These are phyloP conservation scores for Fusarium veterinarium DNA, from an alignment of 2,329 filamentous ascomycete genomes.

Conservation along the genomic window DNA sequence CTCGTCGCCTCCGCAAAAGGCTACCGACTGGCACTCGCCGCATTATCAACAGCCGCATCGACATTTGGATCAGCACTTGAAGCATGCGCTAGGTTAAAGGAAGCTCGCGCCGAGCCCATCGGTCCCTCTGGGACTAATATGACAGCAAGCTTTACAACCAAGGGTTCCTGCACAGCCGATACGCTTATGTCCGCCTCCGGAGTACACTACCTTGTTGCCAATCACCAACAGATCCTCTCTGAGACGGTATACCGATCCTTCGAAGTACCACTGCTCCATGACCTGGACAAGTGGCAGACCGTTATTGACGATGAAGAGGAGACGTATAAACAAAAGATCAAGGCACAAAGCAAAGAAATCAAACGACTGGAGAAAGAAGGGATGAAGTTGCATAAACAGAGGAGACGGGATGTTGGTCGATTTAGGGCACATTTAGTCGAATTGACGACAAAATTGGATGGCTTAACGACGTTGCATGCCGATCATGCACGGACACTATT, in stretches of 20 bases:
- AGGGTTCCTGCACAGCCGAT: slow-evolving; percentile 70
- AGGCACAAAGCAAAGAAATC: slow-evolving; percentile 69
- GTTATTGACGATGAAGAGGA: slow-evolving; percentile 74
- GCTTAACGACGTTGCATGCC: slow-evolving; percentile 69
- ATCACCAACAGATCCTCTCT: slow-evolving; percentile 76
- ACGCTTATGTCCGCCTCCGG: slow-evolving; percentile 71
- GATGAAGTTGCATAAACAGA: slow-evolving; percentile 69
- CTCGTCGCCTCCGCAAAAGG: slow-evolving; percentile 71
- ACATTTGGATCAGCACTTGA: slow-evolving; percentile 74
- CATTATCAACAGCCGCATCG: slow-evolving; percentile 70
- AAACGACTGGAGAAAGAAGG: slow-evolving; percentile 73
- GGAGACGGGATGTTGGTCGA: slow-evolving; percentile 68
- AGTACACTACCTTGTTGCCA: slow-evolving; percentile 74
- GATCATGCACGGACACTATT: slow-evolving; percentile 70
- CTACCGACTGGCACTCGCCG: slow-evolving; percentile 71
- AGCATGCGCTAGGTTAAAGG: slow-evolving; percentile 74
- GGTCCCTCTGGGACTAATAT: slow-evolving; percentile 54
- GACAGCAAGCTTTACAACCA: slow-evolving; percentile 60
- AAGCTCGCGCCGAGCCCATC: slow-evolving; percentile 70
- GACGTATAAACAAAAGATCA: slow-evolving; percentile 66
- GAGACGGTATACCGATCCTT: slow-evolving; percentile 76
- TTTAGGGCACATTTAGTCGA: slow-evolving; percentile 73
- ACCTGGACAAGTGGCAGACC: slow-evolving; percentile 73
- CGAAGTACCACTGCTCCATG: slow-evolving; percentile 76
- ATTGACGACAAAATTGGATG: slow-evolving; percentile 71